Conservation (phyloP, 139 green algal genomes). For the Pleodorina starrii region DNA sequence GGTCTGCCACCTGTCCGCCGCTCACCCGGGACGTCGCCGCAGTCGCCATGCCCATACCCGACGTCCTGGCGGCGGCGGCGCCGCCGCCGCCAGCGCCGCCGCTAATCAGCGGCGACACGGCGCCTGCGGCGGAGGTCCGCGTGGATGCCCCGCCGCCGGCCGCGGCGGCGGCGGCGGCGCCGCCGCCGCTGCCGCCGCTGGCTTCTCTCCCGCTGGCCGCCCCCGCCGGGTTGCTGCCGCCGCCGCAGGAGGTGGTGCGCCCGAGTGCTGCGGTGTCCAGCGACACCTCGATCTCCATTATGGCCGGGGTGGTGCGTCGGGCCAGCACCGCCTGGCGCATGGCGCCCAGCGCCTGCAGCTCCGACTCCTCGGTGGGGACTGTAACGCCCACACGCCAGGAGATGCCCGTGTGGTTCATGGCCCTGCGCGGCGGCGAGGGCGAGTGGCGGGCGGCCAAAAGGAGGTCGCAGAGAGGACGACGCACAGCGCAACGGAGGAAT, state of each 20-base stretch:
- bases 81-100: too few species aligned
- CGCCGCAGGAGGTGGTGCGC: not conserved
- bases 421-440: not conserved
- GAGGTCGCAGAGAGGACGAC: too few species aligned
- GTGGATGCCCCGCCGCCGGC: not conserved
- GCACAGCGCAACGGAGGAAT: too few species aligned
- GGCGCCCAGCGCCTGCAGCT: slow-evolving; percentile 41
- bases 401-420: slow-evolving; percentile 38
- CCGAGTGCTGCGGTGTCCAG: slow-evolving; percentile 31
- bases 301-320: slow-evolving; percentile 25
- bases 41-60: not conserved
- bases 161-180: not conserved
- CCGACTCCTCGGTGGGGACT: slow-evolving; percentile 27
- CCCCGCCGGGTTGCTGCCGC: not conserved
- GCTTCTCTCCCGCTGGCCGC: not conserved
- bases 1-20: not conserved
- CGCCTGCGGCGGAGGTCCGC: not conserved
- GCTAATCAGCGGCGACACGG: not conserved
- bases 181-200: not conserved
- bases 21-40: not conserved
- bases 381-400: slow-evolving; percentile 56
- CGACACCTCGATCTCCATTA: slow-evolving; percentile 48
- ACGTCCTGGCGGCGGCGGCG: not conserved
- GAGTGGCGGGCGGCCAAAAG: too few species aligned
- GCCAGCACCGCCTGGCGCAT: slow-evolving; percentile 34